phyloP scores from a whole-genome alignment of 2,329 filamentous ascomycete species.

The Colletotrichum sp. region DNA sequence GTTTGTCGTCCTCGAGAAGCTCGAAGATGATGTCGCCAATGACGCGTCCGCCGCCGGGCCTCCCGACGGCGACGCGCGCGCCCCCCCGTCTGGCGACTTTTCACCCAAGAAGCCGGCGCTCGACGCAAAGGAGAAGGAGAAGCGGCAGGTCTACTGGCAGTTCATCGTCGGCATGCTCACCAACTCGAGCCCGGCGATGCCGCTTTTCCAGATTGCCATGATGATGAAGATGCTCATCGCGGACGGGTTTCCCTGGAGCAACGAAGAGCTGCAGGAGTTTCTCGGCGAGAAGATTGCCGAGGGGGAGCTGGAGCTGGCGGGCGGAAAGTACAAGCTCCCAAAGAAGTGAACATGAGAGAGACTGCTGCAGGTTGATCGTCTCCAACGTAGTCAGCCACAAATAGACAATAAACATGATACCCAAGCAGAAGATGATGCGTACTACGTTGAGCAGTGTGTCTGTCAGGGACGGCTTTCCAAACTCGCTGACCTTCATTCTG shows the following conservation, averaged over 20 bases:
- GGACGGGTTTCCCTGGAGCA: constrained; percentile 87
- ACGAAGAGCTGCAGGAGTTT: constrained; percentile 86
- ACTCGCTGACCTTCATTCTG: not conserved
- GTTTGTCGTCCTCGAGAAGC: constrained; percentile 72
- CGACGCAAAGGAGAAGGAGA: constrained; percentile 68
- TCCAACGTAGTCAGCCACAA: not conserved
- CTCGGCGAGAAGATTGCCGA: constrained; percentile 77
- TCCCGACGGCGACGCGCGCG: constrained; percentile 17
- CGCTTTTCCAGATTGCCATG: constrained; percentile 81
- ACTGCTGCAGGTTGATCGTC: not conserved
- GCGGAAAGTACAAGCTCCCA: constrained; percentile 72
- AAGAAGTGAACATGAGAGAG: constrained; percentile 52
- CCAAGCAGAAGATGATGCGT: not conserved
- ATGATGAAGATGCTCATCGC: constrained; percentile 94
- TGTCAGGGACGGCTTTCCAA: not conserved
- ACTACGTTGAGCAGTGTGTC: not conserved
- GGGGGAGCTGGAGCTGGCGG: constrained; percentile 71
- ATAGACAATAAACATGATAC: not conserved
- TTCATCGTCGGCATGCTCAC: constrained; percentile 96
- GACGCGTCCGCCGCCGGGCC: constrained; percentile 35
- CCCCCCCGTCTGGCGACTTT: constrained; percentile 31
- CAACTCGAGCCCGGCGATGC: constrained; percentile 83
- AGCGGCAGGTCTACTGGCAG: constrained; percentile 77
- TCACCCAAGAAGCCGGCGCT: constrained; percentile 59
- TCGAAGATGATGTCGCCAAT: constrained; percentile 44